Evolutionary conservation across 2,329 filamentous ascomycete genomes (phyloP), one percentile per base, ranked within the genome.

Genomic region (Ophiostoma perfectum): DNA sequence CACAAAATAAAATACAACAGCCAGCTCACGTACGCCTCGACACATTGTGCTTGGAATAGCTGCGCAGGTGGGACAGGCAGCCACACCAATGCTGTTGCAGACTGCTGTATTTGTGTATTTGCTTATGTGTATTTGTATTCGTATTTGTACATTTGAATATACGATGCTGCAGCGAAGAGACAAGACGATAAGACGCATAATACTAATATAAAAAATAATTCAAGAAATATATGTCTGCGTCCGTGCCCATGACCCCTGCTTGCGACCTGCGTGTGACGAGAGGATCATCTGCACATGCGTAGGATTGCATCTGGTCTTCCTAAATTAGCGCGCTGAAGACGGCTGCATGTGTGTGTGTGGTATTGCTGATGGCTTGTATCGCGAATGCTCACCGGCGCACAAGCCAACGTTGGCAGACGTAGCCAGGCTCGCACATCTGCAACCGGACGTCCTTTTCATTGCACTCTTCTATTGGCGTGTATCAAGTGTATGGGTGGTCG

Each of bases 31-130:
- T 6, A 18, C 7, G 55, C 27, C n/a, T 55, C 18, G 49, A 55
- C 49, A 55, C 49, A 60, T 38, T 18, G 55, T 60, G 55, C 55
- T 60, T 38, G 27, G 5, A 60, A 38, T 60, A 60, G 55, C 55
- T 18, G 55, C 55, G 55, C 55, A 60, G 55, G 55, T 60, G 55
- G 55, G 55, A 60, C 55, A 7, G 16, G 27, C 55, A 60, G 55
- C 27, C 55, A 60, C 55, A 60, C 55, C 6, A n/a, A 18, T 52
- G 49, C 42, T 44, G 42, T 12, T 52, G 49, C 49, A 52, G 6
- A 16, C 5, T 47, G 7, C 12, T 55, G 4, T n/a, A 8, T 2
- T 55, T 55, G 14, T 55, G 42, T 45, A 45, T 45, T 45, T 11
- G 14, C 42, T 7, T 45, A 12, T 27, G 12, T 12, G 27, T 36